Percentiles rank a stretch among this genome's conserved stretches.
Evolutionary conservation across 345 rosid species (phyloP).

Genomic region (Syzygium jambos): DNA sequence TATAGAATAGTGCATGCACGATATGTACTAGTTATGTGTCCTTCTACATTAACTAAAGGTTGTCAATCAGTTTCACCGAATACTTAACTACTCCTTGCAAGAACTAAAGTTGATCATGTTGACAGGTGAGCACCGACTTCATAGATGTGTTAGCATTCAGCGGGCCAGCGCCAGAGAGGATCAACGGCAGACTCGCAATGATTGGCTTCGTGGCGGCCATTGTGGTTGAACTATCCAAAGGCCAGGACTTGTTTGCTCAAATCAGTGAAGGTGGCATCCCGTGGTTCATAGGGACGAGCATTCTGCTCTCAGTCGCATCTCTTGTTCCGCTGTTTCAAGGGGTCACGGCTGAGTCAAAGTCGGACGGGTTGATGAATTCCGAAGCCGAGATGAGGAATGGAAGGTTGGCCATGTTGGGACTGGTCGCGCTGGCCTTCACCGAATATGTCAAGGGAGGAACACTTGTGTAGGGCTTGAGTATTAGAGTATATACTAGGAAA

Average conservation of each 20-base stretch:
- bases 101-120: background rate
- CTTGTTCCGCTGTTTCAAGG: too few species aligned
- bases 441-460: slow-evolving; percentile 65
- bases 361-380: slow-evolving; percentile 57
- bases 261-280: too few species aligned
- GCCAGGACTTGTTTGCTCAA: slow-evolving; percentile 54
- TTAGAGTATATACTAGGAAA: background rate
- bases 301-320: too few species aligned
- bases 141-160: slow-evolving; percentile 61
- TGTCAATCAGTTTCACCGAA: too few species aligned
- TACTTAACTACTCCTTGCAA: too few species aligned
- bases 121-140: slow-evolving; percentile 47
- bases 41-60: too few species aligned
- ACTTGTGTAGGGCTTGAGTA: slow-evolving; percentile 16
- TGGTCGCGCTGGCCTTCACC: slow-evolving; percentile 63
- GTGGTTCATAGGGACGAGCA: too few species aligned
- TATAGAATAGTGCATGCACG: too few species aligned
- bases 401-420: slow-evolving; percentile 69
- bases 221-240: slow-evolving; percentile 54
- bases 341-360: slow-evolving; percentile 7
- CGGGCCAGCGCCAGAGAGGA: slow-evolving; percentile 89
- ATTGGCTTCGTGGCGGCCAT: slow-evolving; percentile 68
- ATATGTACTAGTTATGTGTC: too few species aligned
- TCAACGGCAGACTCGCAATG: slow-evolving; percentile 88
- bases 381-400: slow-evolving; percentile 85